A percentile compares a stretch with the other conserved stretches of the same genome.
These are phyloP conservation scores for Coemansia aciculifera DNA, from an alignment of 192 early-diverging fungal genomes.

Conservation along the genomic window DNA sequence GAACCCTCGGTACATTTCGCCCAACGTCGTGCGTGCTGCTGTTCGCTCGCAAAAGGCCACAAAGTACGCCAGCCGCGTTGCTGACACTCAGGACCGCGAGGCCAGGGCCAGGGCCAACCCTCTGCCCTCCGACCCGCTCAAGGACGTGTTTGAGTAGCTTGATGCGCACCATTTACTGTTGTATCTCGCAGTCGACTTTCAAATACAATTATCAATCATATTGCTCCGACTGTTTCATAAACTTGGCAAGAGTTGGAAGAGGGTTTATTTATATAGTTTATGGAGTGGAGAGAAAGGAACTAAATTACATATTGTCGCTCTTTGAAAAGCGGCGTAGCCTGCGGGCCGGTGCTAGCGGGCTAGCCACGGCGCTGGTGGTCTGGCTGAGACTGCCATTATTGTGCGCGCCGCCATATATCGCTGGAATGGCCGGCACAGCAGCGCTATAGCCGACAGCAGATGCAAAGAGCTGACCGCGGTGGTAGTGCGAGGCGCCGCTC, in stretches of 20 bases:
- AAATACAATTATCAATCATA: background rate
- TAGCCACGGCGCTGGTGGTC: slow-evolving; percentile 9
- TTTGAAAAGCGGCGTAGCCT: slow-evolving; percentile 38
- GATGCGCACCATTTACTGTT: background rate
- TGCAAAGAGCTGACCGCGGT: slow-evolving; percentile 49
- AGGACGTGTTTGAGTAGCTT: slow-evolving; percentile 45
- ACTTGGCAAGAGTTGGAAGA: background rate
- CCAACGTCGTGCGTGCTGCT: slow-evolving; percentile 55
- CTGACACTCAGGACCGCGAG: slow-evolving; percentile 26
- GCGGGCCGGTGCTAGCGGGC: slow-evolving; percentile 33
- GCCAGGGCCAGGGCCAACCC: slow-evolving; percentile 32
- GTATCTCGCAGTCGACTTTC: background rate
- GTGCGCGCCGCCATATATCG: slow-evolving; percentile 15
- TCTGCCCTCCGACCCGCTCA: slow-evolving; percentile 50
- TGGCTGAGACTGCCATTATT: slow-evolving; percentile 7
- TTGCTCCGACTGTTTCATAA: background rate
- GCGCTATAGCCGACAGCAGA: slow-evolving; percentile 17
- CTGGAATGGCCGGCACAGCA: slow-evolving; percentile 29
- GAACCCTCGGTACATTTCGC: slow-evolving; percentile 84
- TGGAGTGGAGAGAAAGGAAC: background rate
- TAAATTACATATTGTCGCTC: slow-evolving; percentile 1
- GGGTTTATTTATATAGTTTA: no score
- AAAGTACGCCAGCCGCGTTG: slow-evolving; percentile 40
- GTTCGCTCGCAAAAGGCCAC: slow-evolving; percentile 28
- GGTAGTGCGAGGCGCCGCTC: slow-evolving; percentile 56